Evolutionary conservation across 2,329 filamentous ascomycete species (phyloP).

Genomic region (Byssothecium circinans): DNA sequence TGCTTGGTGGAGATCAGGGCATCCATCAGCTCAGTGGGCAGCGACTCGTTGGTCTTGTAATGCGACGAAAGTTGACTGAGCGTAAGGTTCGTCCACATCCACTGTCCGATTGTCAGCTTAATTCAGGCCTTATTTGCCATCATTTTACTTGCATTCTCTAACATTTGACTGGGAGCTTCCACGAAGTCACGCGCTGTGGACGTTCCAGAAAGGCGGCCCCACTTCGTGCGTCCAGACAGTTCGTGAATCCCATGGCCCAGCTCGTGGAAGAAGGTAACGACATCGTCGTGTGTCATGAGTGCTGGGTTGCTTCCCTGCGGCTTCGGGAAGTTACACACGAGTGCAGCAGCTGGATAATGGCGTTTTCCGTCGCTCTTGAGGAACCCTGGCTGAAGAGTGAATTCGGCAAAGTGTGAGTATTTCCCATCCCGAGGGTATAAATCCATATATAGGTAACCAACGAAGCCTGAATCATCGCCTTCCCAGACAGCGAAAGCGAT

Average conservation of each 20-base stretch:
- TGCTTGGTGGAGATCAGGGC: slow-evolving; percentile 1
- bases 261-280: slow-evolving; percentile 1
- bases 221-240: neutral
- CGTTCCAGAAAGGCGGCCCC: neutral
- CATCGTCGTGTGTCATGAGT: neutral
- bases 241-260: neutral
- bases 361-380: neutral
- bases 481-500: slow-evolving; percentile 1
- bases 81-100: neutral
- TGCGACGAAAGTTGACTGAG: slow-evolving; percentile 1
- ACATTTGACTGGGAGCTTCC: neutral
- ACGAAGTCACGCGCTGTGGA: neutral
- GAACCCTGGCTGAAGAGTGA: neutral
- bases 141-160: neutral
- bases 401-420: neutral
- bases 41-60: slow-evolving; percentile 1
- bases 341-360: neutral
- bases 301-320: neutral
- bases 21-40: neutral
- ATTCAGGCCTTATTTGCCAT: neutral
- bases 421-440: neutral
- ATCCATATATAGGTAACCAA: slow-evolving; percentile 1
- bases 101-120: neutral
- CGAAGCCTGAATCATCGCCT: neutral
- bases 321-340: slow-evolving; percentile 1